These are phyloP conservation scores for Aristolochia contorta DNA, from an alignment of 164 flowering plant species.

Conservation along the genomic window DNA sequence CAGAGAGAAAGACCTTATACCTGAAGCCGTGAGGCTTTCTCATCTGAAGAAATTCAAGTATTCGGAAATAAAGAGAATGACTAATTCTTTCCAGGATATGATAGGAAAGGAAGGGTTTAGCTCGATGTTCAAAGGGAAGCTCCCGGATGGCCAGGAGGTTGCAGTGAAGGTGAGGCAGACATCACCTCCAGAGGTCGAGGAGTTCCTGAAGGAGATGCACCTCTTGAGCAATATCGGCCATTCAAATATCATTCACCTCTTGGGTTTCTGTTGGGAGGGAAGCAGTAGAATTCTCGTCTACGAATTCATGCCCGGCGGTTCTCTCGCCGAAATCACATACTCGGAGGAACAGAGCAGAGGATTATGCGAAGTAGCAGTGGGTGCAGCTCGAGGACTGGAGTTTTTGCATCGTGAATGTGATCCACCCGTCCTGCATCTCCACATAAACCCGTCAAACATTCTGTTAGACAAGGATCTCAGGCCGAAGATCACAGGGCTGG, in stretches of 20 bases:
- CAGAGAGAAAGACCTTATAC: background rate
- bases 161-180: constrained; percentile 1
- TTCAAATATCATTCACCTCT: constrained; percentile 3
- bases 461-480: constrained; percentile 5
- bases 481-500: constrained; percentile 8
- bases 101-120: constrained; percentile 1
- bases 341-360: background rate
- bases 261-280: constrained; percentile 9
- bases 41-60: background rate
- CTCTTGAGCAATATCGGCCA: constrained; percentile 2
- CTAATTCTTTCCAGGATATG: background rate
- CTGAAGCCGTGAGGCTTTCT: background rate
- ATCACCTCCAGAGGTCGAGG: background rate
- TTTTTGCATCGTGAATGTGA: constrained; percentile 7
- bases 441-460: constrained; percentile 6
- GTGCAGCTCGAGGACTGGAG: constrained; percentile 7
- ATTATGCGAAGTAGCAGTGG: background rate
- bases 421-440: constrained; percentile 2
- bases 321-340: constrained; percentile 6
- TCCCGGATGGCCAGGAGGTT: background rate
- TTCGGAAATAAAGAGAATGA: background rate
- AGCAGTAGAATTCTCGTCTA: constrained; percentile 1
- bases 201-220: constrained; percentile 10
- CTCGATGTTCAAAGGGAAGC: constrained; percentile 1
- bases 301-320: constrained; percentile 7